A percentile compares a stretch with the other conserved stretches of the same genome.
These are phyloP conservation scores for Filosporella fistucella DNA, from an alignment of 495 filamentous ascomycete genomes.

Conservation along the genomic window DNA sequence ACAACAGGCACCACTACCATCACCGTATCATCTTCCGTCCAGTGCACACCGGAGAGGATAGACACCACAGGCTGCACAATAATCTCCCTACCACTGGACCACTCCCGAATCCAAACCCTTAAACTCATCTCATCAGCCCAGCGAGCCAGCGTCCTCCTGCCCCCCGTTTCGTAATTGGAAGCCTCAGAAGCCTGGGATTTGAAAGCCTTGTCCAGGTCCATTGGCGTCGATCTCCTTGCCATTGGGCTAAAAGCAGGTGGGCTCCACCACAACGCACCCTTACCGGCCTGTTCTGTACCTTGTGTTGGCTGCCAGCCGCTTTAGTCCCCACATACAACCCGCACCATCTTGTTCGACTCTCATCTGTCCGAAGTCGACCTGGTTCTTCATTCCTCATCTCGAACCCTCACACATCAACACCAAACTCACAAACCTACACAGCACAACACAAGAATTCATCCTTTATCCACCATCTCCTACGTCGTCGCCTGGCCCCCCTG, in stretches of 20 bases:
- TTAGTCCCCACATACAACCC: constrained; percentile 14
- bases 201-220: not conserved
- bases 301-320: constrained; percentile 10
- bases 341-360: constrained; percentile 15
- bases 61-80: too few species aligned
- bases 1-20: too few species aligned
- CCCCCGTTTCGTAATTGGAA: constrained; percentile 12
- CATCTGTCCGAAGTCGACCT: constrained; percentile 18
- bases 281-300: constrained; percentile 7
- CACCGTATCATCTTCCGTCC: too few species aligned
- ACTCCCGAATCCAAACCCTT: not conserved
- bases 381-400: constrained; percentile 31
- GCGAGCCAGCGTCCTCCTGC: too few species aligned
- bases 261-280: constrained; percentile 1
- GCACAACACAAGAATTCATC: constrained; percentile 9
- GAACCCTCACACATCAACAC: constrained; percentile 21
- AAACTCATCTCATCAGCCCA: too few species aligned
- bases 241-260: constrained; percentile 11
- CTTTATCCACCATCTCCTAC: not conserved
- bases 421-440: too few species aligned
- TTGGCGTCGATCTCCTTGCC: constrained; percentile 18
- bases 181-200: constrained; percentile 4
- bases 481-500: constrained; percentile 23
- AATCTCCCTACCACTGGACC: too few species aligned
- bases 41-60: too few species aligned